phyloP scores from a whole-genome alignment of 345 rosid genomes.

The Luvunga scandens region DNA sequence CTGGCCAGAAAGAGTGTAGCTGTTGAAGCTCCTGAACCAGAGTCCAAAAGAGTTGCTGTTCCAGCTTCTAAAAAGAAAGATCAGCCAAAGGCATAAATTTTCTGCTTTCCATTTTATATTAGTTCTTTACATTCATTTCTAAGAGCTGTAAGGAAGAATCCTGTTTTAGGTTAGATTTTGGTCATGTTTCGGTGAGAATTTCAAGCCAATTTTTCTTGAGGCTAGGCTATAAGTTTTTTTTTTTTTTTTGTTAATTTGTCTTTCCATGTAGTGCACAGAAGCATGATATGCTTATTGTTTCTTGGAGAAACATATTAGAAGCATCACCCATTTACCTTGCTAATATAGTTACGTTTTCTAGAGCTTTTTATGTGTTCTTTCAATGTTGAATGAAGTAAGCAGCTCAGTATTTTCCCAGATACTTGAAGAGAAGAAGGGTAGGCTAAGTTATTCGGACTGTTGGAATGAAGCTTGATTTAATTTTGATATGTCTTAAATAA shows the following conservation, averaged over 20 bases:
- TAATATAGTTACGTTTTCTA: neutral
- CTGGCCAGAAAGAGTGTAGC: conserved; percentile 56
- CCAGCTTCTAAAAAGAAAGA: conserved; percentile 51
- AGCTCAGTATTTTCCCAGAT: neutral
- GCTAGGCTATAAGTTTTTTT: neutral
- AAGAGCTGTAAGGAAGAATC: neutral
- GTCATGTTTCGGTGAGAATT: neutral
- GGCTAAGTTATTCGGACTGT: conserved; percentile 4
- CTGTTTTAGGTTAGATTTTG: neutral
- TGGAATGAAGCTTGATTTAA: neutral
- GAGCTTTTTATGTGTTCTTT: neutral
- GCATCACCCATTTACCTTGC: neutral
- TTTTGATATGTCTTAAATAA: neutral
- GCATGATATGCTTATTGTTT: neutral
- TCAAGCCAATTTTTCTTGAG: neutral
- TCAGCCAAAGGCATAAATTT: conserved; percentile 51
- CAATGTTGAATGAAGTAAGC: neutral
- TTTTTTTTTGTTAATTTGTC: neutral
- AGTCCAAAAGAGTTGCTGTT: conserved; percentile 45
- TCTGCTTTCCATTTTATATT: conserved; percentile 5
- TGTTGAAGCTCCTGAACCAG: conserved; percentile 55
- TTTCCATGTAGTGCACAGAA: neutral
- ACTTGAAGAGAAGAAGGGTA: neutral
- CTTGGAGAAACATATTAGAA: neutral
- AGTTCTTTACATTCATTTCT: neutral